A percentile compares a stretch with the other conserved stretches of the same genome.
Conservation (phyloP, 179 eudicot genomes). For the Spergularia azorica region DNA sequence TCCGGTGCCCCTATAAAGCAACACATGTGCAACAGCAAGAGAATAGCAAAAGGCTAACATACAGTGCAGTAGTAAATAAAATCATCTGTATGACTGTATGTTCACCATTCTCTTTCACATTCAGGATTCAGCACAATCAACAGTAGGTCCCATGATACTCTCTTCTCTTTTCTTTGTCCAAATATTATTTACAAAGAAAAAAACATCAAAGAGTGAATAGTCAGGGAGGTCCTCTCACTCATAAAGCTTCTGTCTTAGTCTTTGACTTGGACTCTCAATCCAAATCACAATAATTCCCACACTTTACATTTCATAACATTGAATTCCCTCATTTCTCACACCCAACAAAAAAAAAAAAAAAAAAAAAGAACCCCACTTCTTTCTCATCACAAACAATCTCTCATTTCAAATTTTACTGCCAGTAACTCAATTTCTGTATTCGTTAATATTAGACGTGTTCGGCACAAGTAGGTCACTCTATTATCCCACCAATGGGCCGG, state of each 20-base stretch:
- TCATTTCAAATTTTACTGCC: neutral
- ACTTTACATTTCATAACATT: too few species aligned
- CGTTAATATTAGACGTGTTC: too few species aligned
- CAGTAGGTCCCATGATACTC: neutral
- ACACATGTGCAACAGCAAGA: neutral
- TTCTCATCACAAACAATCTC: neutral
- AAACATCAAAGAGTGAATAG: constrained; percentile 8
- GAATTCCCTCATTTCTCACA: too few species aligned
- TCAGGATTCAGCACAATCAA: constrained; percentile 6
- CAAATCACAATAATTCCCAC: constrained; percentile 24
- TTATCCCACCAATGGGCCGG: constrained; percentile 17
- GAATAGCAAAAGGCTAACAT: constrained; percentile 4
- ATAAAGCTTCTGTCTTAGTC: constrained; percentile 28
- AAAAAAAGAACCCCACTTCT: neutral
- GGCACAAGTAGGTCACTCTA: neutral
- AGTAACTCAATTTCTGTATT: too few species aligned
- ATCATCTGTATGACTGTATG: too few species aligned
- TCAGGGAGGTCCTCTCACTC: constrained; percentile 16
- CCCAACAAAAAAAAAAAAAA: neutral
- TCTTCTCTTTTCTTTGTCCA: neutral
- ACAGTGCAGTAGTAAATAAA: too few species aligned
- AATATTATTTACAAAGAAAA: constrained; percentile 3
- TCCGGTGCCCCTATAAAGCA: neutral
- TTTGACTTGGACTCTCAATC: constrained; percentile 45
- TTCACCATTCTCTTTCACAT: neutral